These are phyloP conservation scores for Nicotiana obtusifolia DNA, from an alignment of 257 asterid species.

Conservation along the genomic window DNA sequence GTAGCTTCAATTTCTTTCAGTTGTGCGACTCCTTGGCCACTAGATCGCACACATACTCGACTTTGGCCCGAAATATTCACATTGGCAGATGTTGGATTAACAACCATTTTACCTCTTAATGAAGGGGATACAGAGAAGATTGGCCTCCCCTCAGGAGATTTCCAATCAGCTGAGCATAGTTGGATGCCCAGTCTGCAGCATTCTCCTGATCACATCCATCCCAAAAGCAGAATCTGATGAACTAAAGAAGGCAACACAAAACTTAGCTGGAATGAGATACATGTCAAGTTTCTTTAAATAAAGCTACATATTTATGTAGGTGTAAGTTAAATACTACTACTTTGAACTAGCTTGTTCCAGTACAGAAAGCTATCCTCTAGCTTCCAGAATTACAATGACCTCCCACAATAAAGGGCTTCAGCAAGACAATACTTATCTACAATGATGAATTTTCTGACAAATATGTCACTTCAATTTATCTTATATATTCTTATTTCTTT, in stretches of 20 bases:
- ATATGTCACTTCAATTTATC: neutral
- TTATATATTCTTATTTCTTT: neutral
- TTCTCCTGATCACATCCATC: slow-evolving; percentile 96
- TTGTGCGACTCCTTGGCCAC: neutral
- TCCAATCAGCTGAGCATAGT: slow-evolving; percentile 77
- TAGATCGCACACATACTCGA: neutral
- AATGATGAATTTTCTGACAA: neutral
- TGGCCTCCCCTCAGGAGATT: neutral
- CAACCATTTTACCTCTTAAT: neutral
- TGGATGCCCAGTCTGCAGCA: slow-evolving; percentile 99
- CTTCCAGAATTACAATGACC: neutral
- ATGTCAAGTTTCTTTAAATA: neutral
- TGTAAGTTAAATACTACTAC: neutral
- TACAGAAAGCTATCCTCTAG: slow-evolving; percentile 1
- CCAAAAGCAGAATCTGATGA: slow-evolving; percentile 99
- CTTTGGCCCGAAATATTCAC: neutral
- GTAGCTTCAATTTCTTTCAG: neutral
- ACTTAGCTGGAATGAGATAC: slow-evolving; percentile 28
- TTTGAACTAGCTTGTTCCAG: neutral
- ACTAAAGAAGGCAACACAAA: slow-evolving; percentile 63
- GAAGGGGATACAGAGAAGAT: neutral
- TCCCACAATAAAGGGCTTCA: neutral
- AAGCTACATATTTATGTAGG: neutral
- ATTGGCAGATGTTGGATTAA: neutral
- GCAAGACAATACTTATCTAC: neutral